Evolutionary conservation across 306 rosid species (phyloP).

Genomic region (Quercus glauca): DNA sequence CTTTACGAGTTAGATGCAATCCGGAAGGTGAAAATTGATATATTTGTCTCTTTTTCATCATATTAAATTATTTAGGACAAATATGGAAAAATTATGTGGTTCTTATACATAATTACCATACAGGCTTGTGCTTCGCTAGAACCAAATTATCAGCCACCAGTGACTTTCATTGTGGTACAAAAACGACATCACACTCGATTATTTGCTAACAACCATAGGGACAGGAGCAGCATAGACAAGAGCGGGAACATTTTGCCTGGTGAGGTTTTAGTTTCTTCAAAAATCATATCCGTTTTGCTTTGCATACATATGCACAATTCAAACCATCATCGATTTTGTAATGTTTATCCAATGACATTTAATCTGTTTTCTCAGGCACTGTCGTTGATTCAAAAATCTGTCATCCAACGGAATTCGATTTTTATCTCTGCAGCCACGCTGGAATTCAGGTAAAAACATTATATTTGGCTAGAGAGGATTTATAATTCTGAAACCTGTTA

Average conservation of each 20-base stretch:
- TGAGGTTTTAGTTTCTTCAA: constrained; percentile 27
- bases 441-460: constrained; percentile 66
- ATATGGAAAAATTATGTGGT: not conserved
- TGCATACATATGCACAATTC: not conserved
- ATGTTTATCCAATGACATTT: constrained; percentile 2
- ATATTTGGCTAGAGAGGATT: not conserved
- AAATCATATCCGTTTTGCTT: not conserved
- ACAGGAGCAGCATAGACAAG: constrained; percentile 73
- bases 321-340: not conserved
- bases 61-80: not conserved
- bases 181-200: constrained; percentile 92
- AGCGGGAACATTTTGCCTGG: constrained; percentile 93
- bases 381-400: constrained; percentile 88
- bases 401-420: constrained; percentile 90
- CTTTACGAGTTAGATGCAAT: constrained; percentile 90
- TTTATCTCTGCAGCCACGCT: constrained; percentile 95
- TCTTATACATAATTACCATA: constrained; percentile 17
- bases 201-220: constrained; percentile 76
- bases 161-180: constrained; percentile 89
- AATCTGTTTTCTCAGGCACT: constrained; percentile 53
- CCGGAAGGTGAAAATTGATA: constrained; percentile 58
- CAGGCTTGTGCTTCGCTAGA: constrained; percentile 94
- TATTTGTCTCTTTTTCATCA: not conserved
- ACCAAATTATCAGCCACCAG: constrained; percentile 95
- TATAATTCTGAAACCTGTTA: not conserved